phyloP scores from a whole-genome alignment of 1,284 basidiomycete species.

The Austroboletus novae-zelandiae region DNA sequence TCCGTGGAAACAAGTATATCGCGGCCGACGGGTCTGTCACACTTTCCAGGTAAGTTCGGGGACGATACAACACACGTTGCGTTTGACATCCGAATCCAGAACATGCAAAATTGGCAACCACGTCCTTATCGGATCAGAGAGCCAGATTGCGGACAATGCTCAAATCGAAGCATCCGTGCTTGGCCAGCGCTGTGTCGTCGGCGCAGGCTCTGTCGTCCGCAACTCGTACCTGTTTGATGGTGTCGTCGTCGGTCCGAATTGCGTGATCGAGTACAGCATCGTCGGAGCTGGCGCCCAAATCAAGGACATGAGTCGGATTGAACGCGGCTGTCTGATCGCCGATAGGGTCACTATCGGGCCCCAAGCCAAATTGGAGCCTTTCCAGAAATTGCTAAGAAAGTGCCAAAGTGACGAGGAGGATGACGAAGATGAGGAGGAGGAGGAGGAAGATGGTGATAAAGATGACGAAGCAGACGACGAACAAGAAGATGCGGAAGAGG shows the following conservation, averaged over 20 bases:
- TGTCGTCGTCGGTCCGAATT: slow-evolving; percentile 74
- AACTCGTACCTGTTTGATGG: slow-evolving; percentile 84
- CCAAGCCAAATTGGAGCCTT: slow-evolving; percentile 65
- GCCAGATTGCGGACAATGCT: slow-evolving; percentile 62
- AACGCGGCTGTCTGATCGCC: slow-evolving; percentile 74
- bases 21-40: slow-evolving; percentile 71
- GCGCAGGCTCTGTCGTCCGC: slow-evolving; percentile 57
- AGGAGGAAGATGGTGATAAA: slow-evolving; percentile 32
- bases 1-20: slow-evolving; percentile 84
- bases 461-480: slow-evolving; percentile 30
- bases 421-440: slow-evolving; percentile 31
- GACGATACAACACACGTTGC: not conserved
- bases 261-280: slow-evolving; percentile 74
- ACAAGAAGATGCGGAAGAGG: slow-evolving; percentile 23
- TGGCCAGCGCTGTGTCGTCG: slow-evolving; percentile 71
- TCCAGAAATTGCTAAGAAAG: slow-evolving; percentile 66
- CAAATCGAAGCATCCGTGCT: slow-evolving; percentile 72
- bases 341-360: slow-evolving; percentile 80
- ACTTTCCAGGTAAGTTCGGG: slow-evolving; percentile 62
- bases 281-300: slow-evolving; percentile 76
- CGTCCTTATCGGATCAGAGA: slow-evolving; percentile 76
- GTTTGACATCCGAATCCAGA: slow-evolving; percentile 32
- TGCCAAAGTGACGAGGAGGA: slow-evolving; percentile 35
- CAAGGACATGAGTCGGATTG: slow-evolving; percentile 61
- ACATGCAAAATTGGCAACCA: slow-evolving; percentile 84